phyloP scores from a whole-genome alignment of 208 protist genomes.

The Trypanosomatidae sp. region DNA sequence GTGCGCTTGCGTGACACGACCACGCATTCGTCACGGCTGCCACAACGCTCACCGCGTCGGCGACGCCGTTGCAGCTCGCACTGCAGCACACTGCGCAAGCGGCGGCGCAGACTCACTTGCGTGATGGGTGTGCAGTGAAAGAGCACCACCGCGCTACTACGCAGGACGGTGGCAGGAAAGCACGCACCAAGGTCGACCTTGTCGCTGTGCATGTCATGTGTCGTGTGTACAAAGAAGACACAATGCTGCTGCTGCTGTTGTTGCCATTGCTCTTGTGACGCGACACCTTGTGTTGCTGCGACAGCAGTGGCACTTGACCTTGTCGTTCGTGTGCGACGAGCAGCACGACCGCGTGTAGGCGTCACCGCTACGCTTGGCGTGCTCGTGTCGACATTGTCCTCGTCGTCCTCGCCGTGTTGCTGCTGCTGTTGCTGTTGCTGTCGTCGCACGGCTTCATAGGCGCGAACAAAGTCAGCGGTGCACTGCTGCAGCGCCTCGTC shows the following conservation, averaged over 20 bases:
- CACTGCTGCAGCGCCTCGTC: conserved; percentile 17
- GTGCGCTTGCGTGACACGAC: no score
- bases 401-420: no score
- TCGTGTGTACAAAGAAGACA: conserved; percentile 68
- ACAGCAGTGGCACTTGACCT: neutral
- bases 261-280: neutral
- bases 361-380: no score
- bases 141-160: conserved; percentile 17
- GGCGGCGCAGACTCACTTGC: conserved; percentile 32
- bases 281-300: neutral
- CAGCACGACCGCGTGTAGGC: neutral
- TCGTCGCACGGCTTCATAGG: conserved; percentile 23
- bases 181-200: conserved; percentile 35
- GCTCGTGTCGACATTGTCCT: no score
- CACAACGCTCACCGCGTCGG: no score
- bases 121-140: conserved; percentile 78
- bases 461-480: conserved; percentile 31
- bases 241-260: conserved; percentile 23
- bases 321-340: conserved; percentile 3
- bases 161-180: conserved; percentile 30
- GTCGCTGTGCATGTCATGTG: conserved; percentile 75
- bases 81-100: conserved; percentile 25
- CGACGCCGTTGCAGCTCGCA: conserved; percentile 2
- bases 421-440: conserved; percentile 5
- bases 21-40: no score